Base-by-base conservation (phyloP, 2,329 filamentous ascomycete species). In the Claviceps citrina region DNA sequence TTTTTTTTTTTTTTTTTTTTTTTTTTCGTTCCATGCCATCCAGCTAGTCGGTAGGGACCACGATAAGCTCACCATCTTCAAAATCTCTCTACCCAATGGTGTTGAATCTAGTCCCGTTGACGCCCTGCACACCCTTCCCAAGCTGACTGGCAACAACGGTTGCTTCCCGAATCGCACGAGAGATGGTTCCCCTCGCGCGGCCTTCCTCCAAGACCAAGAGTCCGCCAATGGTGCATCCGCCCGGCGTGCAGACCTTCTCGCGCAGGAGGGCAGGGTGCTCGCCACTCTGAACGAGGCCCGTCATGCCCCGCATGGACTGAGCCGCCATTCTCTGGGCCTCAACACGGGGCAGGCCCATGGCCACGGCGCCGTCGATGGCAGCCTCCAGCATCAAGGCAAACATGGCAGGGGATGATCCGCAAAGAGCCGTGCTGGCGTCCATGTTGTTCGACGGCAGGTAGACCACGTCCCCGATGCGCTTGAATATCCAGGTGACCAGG, bases 241-340 rank as follows among this genome's bases (percentile, higher is more conserved):
- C 82, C 0, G 82, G 81, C 1, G 81, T 85, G 47, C 66, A 76
- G n/a, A 85, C 78, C 61, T 82, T 83, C 49, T 89, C 82, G 38
- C 77, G 70, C 39, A 87, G 60, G 18, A 85, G 60, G 13, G 81
- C 81, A 1, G 83, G 84, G 56, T 87, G 82, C 55, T 85, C 80
- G 12, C 81, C 81, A 40, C 62, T 69, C 41, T 83, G 65, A 9
- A 87, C 74, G 50, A 87, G 53, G 0, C 71, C 75, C 0, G 81
- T 78, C 0, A 79, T 76, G 18, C 83, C 83, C 47, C 73, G 70
- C 78, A 86, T 84, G 10, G 77, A 76, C 64, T 89, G 83, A 1
- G 81, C 78, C 20, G 81, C 81, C 81, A 89, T 86, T 44, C 73
- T 64, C 54, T 78, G 76, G 1, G 82, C 82, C 54, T 86, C 81